Evolutionary conservation across 1,284 basidiomycete species (phyloP).

Genomic region (Coriolopsis trogii): DNA sequence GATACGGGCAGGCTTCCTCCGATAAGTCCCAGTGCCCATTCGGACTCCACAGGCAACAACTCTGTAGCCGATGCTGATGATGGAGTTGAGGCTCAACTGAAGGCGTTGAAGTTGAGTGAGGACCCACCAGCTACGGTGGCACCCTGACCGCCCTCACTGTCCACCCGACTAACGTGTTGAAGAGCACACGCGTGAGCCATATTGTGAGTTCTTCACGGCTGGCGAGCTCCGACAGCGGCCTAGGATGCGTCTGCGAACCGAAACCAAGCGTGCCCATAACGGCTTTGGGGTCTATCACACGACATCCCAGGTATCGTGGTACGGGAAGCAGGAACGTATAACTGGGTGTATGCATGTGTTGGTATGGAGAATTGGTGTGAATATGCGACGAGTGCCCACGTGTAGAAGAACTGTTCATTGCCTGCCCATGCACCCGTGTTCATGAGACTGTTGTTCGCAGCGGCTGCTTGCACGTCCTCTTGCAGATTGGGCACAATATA

Average conservation of each 20-base stretch:
- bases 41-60: too few relatives aligned
- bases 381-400: constrained; percentile 21
- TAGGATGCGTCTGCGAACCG: constrained; percentile 21
- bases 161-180: constrained; percentile 35
- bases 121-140: too few relatives aligned
- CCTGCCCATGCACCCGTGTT: constrained; percentile 28
- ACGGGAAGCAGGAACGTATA: constrained; percentile 21
- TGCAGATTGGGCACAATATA: constrained; percentile 31
- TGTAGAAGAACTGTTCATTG: constrained; percentile 32
- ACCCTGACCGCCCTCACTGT: too few relatives aligned
- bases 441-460: constrained; percentile 34
- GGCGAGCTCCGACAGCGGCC: constrained; percentile 31
- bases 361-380: too few relatives aligned
- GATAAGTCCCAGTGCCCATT: too few relatives aligned
- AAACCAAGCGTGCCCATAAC: constrained; percentile 24
- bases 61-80: too few relatives aligned
- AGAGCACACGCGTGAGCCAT: constrained; percentile 40
- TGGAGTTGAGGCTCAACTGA: too few relatives aligned
- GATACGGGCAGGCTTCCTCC: too few relatives aligned
- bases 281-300: constrained; percentile 19
- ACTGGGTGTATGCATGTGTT: not conserved
- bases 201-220: constrained; percentile 33
- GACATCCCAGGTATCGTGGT: constrained; percentile 31
- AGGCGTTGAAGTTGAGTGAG: too few relatives aligned
- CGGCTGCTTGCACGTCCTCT: constrained; percentile 21